These are phyloP conservation scores for Kingdonia uniflora DNA, from an alignment of 164 flowering plant genomes.

Conservation along the genomic window DNA sequence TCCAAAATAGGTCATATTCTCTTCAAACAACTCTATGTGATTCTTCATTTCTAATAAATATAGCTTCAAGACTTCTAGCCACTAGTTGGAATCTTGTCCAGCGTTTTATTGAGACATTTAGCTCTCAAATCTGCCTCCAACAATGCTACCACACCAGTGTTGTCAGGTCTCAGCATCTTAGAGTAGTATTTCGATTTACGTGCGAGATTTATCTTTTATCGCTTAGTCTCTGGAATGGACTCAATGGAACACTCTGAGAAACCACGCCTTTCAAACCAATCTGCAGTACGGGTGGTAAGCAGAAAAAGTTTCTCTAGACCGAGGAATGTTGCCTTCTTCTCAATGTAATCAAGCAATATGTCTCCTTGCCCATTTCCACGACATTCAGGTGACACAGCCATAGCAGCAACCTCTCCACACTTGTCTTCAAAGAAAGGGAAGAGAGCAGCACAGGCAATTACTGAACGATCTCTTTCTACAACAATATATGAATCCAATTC, in stretches of 20 bases:
- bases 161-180: conserved; percentile 61
- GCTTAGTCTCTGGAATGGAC: conserved; percentile 60
- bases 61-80: too few species aligned
- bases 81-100: too few species aligned
- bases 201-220: conserved; percentile 65
- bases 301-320: conserved; percentile 76
- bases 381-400: conserved; percentile 93
- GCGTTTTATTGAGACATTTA: too few species aligned
- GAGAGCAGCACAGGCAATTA: conserved; percentile 94
- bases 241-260: conserved; percentile 77
- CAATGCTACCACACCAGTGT: conserved; percentile 41
- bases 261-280: conserved; percentile 97
- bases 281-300: conserved; percentile 93
- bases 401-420: conserved; percentile 91
- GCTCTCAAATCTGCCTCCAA: conserved; percentile 6
- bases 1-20: too few species aligned
- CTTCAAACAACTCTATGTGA: too few species aligned
- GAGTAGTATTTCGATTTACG: conserved; percentile 84
- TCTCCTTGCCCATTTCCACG: conserved; percentile 99
- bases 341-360: conserved; percentile 88
- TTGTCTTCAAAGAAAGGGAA: conserved; percentile 72
- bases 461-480: conserved; percentile 91
- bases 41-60: too few species aligned
- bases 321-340: conserved; percentile 78
- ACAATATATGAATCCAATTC: conserved; percentile 64